Base-by-base conservation (phyloP, 2,329 filamentous ascomycete genomes). In the Falciphora oryzae region DNA sequence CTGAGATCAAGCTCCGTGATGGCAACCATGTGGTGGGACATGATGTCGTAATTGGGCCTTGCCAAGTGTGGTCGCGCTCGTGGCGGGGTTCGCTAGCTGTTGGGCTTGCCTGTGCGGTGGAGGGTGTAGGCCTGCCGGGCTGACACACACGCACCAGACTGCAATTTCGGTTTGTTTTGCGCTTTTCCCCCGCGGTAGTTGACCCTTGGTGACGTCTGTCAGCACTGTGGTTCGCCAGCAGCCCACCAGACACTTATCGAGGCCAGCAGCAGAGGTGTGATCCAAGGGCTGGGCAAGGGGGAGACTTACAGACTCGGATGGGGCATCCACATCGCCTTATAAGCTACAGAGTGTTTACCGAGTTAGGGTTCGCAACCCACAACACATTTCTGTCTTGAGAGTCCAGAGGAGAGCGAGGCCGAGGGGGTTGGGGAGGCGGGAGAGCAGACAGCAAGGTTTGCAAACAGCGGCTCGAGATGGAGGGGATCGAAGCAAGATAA, bases 1-100 rank as follows among this genome's bases (percentile, higher is more conserved):
- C 79, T 80, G 69, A 85, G 73, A 69, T 84, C 78, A 68, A 84
- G 78, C 77, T 83, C 81, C 69, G 78, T 76, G 70, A 82, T 75
- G 53, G 53, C 60, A 25, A 35, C 61, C 62, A 63, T 63, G 29
- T 63, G 56, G 22, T 28, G 62, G 25, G 62, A 60, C 58, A 60
- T 60, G 58, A 35, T 31, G 31, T 31, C 31, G 58, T n/a, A 31
- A 60, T 60, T 60, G 58, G 58, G 29, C 16, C 29, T 18, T n/a
- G 31, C 29, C 18, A 14, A 14, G 57, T 27, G 57, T 31, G 32
- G 22, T 53, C 22, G 44, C 16, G 38, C 16, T 44, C 38, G 38
- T 44, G 61, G 56, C 57, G 57, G 57, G 57, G 57, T 58, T 58
- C 57, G 28, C 25, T 31, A 6, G 57, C 28, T 58, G 53, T 3